Evolutionary conservation across 768 basidiomycete genomes (phyloP).

Genomic region (Cantharellus cinnabarinus): DNA sequence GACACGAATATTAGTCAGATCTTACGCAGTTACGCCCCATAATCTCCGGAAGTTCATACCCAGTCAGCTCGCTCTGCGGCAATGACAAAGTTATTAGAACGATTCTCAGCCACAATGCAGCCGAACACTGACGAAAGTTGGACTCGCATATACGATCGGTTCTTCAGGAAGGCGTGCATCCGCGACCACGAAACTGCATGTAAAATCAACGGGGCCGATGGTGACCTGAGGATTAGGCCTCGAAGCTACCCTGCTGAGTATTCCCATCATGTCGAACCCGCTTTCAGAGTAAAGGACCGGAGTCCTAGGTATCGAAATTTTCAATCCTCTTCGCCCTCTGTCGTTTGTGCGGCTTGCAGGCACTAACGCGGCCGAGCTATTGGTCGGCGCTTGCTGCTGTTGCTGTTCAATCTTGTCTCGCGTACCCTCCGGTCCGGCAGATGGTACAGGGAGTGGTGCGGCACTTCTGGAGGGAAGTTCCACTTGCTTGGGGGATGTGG

Average conservation of each 20-base stretch:
- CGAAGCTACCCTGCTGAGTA: conserved; percentile 56
- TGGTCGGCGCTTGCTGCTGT: neutral
- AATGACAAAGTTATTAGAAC: neutral
- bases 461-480: no score
- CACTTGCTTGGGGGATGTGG: no score
- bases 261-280: conserved; percentile 75
- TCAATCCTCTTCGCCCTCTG: neutral
- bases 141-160: conserved; percentile 83
- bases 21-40: conserved; percentile 62
- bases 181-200: conserved; percentile 79
- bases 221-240: conserved; percentile 53
- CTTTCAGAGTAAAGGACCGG: conserved; percentile 69
- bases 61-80: conserved; percentile 31
- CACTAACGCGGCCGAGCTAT: neutral
- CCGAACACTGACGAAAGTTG: conserved; percentile 39
- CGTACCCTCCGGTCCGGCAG: neutral
- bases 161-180: conserved; percentile 64
- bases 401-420: neutral
- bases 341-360: neutral
- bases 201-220: conserved; percentile 82
- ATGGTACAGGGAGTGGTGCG: no score
- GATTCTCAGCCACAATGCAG: neutral
- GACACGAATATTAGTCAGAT: neutral
- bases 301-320: conserved; percentile 1
- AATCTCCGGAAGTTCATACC: conserved; percentile 54